Evolutionary conservation across 495 filamentous ascomycete genomes (phyloP).

Genomic region (Xylaria castorea): DNA sequence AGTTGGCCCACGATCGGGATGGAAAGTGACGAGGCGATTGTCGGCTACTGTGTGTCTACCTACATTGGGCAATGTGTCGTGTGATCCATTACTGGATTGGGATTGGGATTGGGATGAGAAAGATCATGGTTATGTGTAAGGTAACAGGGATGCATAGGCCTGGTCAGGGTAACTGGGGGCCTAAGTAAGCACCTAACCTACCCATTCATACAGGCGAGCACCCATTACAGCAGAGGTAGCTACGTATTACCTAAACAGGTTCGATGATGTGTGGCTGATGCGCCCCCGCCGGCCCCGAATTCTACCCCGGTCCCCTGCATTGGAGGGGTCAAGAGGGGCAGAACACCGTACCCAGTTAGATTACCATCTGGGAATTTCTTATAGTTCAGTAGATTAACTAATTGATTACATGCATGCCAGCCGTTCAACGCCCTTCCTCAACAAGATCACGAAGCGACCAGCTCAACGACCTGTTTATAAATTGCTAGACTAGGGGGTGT

Average conservation of each 20-base stretch:
- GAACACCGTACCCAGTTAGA: background rate
- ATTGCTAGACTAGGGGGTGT: background rate
- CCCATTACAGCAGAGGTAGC: no score
- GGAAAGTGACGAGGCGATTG: background rate
- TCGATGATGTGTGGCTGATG: background rate
- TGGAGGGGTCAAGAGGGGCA: constrained; percentile 24
- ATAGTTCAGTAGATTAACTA: background rate
- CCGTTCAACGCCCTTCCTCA: background rate
- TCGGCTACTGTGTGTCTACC: constrained; percentile 4
- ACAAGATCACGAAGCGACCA: background rate
- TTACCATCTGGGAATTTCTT: background rate
- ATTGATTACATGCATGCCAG: background rate
- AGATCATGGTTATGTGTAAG: background rate
- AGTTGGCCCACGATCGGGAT: background rate
- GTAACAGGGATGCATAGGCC: background rate
- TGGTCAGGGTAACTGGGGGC: background rate
- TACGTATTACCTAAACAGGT: background rate
- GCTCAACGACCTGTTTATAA: background rate
- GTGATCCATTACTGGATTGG: constrained; percentile 15
- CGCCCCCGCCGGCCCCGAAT: background rate
- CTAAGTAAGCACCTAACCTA: no score
- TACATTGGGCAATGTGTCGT: constrained; percentile 8
- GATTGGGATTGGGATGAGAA: constrained; percentile 9
- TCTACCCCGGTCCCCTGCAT: background rate
- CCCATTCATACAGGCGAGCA: no score